These are phyloP conservation scores for Solanum corneliomulleri DNA, from an alignment of 257 asterid species.

Conservation along the genomic window DNA sequence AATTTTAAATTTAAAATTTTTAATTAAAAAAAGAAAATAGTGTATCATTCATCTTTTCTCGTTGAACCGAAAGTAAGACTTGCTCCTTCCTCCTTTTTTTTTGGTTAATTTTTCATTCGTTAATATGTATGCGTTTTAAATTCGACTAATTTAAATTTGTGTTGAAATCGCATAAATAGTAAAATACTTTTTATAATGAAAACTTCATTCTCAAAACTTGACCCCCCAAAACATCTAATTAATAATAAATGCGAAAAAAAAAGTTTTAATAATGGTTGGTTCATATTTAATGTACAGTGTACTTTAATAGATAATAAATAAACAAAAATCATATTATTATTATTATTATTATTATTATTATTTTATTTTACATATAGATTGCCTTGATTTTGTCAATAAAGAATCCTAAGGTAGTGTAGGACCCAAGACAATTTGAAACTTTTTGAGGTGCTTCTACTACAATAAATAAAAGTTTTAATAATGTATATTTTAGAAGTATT, in stretches of 20 bases:
- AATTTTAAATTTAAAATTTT: rapidly evolving
- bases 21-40: background rate
- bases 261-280: background rate
- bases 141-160: rapidly evolving
- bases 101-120: background rate
- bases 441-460: background rate
- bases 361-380: background rate
- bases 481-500: background rate
- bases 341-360: too few species aligned
- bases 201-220: background rate
- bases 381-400: background rate
- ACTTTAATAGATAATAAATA: background rate
- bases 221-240: background rate
- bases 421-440: background rate
- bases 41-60: background rate
- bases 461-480: background rate
- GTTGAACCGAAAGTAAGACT: background rate
- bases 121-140: rapidly evolving
- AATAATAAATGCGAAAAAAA: background rate
- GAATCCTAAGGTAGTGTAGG: background rate
- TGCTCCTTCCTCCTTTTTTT: background rate
- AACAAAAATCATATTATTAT: background rate
- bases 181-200: background rate
- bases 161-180: rapidly evolving
- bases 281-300: background rate